Evolutionary conservation across 331 rosid genomes (phyloP), one percentile per base, ranked within the genome.

Genomic region (Erythrophleum ivorense): DNA sequence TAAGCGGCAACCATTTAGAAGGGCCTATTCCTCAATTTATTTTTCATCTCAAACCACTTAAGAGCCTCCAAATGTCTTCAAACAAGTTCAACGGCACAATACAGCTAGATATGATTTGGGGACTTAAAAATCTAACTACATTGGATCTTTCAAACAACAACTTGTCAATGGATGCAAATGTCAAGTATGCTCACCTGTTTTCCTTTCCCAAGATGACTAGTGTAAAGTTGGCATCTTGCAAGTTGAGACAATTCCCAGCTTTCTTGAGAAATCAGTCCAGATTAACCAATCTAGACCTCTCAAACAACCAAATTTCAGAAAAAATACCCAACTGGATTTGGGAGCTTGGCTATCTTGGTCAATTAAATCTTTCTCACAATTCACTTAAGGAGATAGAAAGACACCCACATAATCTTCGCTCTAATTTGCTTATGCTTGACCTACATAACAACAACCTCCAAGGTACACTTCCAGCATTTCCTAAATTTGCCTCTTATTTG

Each of bases 251-350:
- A 66, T 50, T 87, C 38, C 89, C 91, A 0, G 0, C 3, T 33
- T 85, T 80, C 59, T 13, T 90, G 24, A 87, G 57, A 78, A 60
- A 66, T 8, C 83, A 80, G 21, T 58, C 88, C 2, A 3, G 0
- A 2, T 59, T 90, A 9, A 0, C 0, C 1, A 0, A 0, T 16
- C 41, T 91, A 50, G 90, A 91, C 75, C 86, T 91, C 15, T 88
- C 94, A 3, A 0, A 18, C 5, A 90, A 84, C 53, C 54, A 73
- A 24, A 86, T 91, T 59, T 8, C 0, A 0, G 94, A 80, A 3
- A 40, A 2, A n/a, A 55, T 82, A 21, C 92, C 94, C 34, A 62
- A 48, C 7, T 88, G 90, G 94, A 53, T 91, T 7, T 91, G 91
- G 92, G 18, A 12, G 0, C 4, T 67, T n/a, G 11, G 18, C n/a